Conservation (phyloP, 805 yeast species). For the Zygotorulaspora danielsina region DNA sequence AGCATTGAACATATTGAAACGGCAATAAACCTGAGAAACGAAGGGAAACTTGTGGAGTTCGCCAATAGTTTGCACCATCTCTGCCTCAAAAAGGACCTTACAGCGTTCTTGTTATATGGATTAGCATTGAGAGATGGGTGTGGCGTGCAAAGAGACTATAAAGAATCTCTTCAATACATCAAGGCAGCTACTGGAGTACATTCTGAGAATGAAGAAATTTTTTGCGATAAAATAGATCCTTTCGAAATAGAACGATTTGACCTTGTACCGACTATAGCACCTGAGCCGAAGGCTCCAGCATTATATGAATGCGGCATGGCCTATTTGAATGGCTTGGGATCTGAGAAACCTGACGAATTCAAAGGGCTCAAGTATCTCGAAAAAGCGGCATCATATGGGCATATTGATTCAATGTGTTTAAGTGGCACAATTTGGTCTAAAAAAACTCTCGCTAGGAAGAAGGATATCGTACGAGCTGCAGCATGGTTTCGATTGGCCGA, state of each 20-base stretch:
- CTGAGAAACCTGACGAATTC: slow-evolving; percentile 42
- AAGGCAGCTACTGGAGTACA: slow-evolving; percentile 47
- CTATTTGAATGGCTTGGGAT: slow-evolving; percentile 55
- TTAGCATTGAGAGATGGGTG: slow-evolving; percentile 63
- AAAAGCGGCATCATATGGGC: slow-evolving; percentile 63
- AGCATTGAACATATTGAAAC: slow-evolving; percentile 7
- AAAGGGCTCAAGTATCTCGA: slow-evolving; percentile 58
- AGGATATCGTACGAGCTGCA: slow-evolving; percentile 59
- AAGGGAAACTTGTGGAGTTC: slow-evolving; percentile 63
- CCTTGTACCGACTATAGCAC: slow-evolving; percentile 36
- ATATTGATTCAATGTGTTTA: slow-evolving; percentile 61
- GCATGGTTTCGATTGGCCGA: slow-evolving; percentile 68
- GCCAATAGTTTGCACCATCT: slow-evolving; percentile 63
- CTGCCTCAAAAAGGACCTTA: slow-evolving; percentile 54
- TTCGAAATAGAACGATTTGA: slow-evolving; percentile 26
- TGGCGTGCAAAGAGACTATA: slow-evolving; percentile 56
- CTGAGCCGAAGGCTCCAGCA: slow-evolving; percentile 47
- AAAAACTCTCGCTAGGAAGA: slow-evolving; percentile 49
- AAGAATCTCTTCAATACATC: slow-evolving; percentile 56
- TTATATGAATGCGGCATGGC: slow-evolving; percentile 60
- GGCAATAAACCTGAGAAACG: slow-evolving; percentile 48
- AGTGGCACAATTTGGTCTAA: slow-evolving; percentile 66
- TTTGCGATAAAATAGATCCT: slow-evolving; percentile 34
- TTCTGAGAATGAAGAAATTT: slow-evolving; percentile 23
- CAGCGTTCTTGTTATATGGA: slow-evolving; percentile 69